Evolutionary conservation across 2,329 filamentous ascomycete species (phyloP), one percentile per base, ranked within the genome.

Genomic region (Chrysosporium keratinophilum): DNA sequence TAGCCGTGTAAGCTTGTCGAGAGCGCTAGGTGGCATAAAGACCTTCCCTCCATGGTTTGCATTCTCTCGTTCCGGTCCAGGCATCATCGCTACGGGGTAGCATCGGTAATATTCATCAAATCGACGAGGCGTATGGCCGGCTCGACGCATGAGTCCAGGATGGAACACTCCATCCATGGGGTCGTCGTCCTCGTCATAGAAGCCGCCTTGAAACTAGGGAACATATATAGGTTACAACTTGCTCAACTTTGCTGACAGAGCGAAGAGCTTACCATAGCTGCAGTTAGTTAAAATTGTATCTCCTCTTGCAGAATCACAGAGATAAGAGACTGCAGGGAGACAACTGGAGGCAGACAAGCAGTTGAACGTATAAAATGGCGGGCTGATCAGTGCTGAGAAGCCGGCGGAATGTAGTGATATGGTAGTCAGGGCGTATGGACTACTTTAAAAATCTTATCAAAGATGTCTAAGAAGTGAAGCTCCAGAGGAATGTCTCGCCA

Each of bases 41-140:
- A 98, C 91, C 76, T 98, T 98, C 71, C 91, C 94, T 61, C 93
- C 93, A 67, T 93, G 90, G 76, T 97, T 97, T 58, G 95, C 83
- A 61, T 90, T 85, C 50, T 87, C 85, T 61, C 93, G 81, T 64
- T 96, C 90, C 37, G 88, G 82, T 2, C 91, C 90, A 11, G 90
- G 88, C 58, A 95, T 82, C 90, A 98, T 97, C 63, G 85, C 83
- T 64, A 96, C 80, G 42, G 93, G 93, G 66, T 97, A 98, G 76
- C 90, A 96, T 64, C 93, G 85, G 73, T 96, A 97, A 75, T 95
- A 97, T 71, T 98, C 93, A 71, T 98, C 91, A 74, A 98, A 98
- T 57, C 90, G 87, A 63, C 88, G 86, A 62, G 72, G 76, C 64
- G 68, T 69, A 49, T 59, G 56, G 11, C 70, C 73, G 42, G 69